Base-by-base conservation (phyloP, 2,329 filamentous ascomycete species). In the Phyllosticta citrichinensis region DNA sequence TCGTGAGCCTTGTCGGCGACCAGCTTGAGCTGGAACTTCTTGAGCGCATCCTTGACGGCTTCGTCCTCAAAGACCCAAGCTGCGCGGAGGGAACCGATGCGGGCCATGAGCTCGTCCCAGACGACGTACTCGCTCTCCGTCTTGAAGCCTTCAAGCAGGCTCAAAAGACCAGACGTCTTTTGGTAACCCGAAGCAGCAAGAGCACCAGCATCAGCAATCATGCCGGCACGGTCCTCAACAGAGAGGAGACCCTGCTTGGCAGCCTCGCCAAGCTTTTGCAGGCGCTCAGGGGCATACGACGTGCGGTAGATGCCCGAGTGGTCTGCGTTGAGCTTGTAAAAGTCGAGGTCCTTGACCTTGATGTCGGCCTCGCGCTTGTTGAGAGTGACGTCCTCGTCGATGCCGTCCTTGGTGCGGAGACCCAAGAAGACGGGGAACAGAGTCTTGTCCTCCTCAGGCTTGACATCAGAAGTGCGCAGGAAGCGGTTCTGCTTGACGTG, bases 241-340 rank as follows among this genome's bases (percentile, higher is more conserved):
- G 85, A 87, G 60, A 97, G 79, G 10, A 92, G 81, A 4, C 89
- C 89, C 55, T 86, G 77, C 75, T 89, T 94, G 55, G 91, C 93
- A 60, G 92, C 90, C 70, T 91, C 78, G 25, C 93, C 93, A 47
- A 97, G 86, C 79, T 96, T 96, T 66, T 86, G 81, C 53, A 97
- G 83, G 40, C 93, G 87, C 68, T 90, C 87, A 1, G 91, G 87
- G 2, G 85, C 81, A 77, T 97, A 97, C 0, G 87, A 89, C 0
- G 92, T 97, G 63, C 93, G 86, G 79, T 95, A 97, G 65, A 97
- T 87, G 65, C 89, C 89, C 22, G 91, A 92, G 74, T 97, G 93
- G 71, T 97, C 91, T 17, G 93, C 91, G 71, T 97, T 97, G 63
- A 97, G 79, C 81, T 97, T 97, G 85, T 88, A 97, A 77, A 97